These are phyloP conservation scores for Nyctanthes arbortristis DNA, from an alignment of 257 asterid genomes.

Conservation along the genomic window DNA sequence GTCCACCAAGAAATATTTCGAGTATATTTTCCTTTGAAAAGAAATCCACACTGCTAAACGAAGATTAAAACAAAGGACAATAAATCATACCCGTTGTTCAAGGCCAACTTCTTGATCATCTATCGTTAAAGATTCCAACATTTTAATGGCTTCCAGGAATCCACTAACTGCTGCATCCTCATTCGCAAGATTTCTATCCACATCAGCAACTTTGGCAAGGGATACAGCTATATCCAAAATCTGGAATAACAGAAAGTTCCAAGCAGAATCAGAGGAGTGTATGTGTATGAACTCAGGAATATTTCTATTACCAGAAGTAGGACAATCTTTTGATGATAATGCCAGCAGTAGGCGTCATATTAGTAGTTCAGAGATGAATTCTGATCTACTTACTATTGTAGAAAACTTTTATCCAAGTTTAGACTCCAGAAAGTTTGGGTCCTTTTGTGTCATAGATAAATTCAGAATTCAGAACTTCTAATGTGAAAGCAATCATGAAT, in stretches of 20 bases:
- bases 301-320: background rate
- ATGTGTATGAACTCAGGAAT: background rate
- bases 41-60: background rate
- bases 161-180: slow-evolving; percentile 63
- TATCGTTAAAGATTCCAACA: slow-evolving; percentile 56
- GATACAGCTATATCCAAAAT: slow-evolving; percentile 73
- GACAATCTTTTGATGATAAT: background rate
- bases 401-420: background rate
- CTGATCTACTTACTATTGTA: background rate
- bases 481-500: background rate
- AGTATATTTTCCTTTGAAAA: slow-evolving; percentile 15
- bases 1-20: slow-evolving; percentile 32
- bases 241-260: slow-evolving; percentile 34
- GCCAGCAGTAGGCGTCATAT: background rate
- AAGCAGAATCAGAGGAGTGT: slow-evolving; percentile 8
- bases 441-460: background rate
- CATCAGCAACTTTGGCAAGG: slow-evolving; percentile 92
- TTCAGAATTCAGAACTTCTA: background rate
- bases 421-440: background rate
- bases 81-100: slow-evolving; percentile 63
- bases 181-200: slow-evolving; percentile 75
- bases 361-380: background rate
- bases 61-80: background rate
- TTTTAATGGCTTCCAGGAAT: slow-evolving; percentile 74
- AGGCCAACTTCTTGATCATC: slow-evolving; percentile 54